Base-by-base conservation (phyloP, 768 basidiomycete genomes). In the Pulveroboletus sp. region DNA sequence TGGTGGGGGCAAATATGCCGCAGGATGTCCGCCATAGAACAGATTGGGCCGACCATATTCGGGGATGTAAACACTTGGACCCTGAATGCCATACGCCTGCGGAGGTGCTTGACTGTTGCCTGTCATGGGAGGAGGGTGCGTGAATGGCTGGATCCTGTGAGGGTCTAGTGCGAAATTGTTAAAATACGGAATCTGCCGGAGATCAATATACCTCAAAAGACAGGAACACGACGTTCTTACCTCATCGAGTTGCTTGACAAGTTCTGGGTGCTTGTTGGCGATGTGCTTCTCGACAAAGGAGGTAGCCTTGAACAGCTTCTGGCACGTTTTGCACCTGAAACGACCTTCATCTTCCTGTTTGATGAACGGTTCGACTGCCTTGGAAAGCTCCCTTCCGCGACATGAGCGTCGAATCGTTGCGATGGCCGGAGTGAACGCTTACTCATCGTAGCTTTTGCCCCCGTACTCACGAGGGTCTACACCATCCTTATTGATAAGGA, bases 271-370 rank as follows among this genome's bases (percentile, higher is more conserved):
- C 67, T 98, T 98, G 66, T 94, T 92, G 12, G 85, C 81, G 52
- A 99, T 85, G 66, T 99, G 97, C 75, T 98, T 98, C 72, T 95
- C 92, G 40, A 98, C 90, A 70, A 97, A 99, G 21, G 94, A 84
- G 29, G 90, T 87, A 5, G 94, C 97, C 67, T 94, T 94, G 84
- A 99, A 99, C 19, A 98, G 77, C 73, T 99, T 99, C 70, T 85
- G 86, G 69, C 97, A 99, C 24, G 85, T 85, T 74, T 91, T 95
- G 74, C 97, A 99, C 55, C 97, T 79, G 73, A 90, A 98, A 66
- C 97, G 98, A 61, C 87, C 90, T 69, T 95, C 92, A 57, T 97
- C 95, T 69, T 98, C 95, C 65, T 93, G 89, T 70, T 94, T 94
- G 67, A 98, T 80, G 65, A 78, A 78, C 2, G 84, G 84, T 47